A percentile compares a stretch with the other conserved stretches of the same genome.
Conservation (phyloP, 805 yeast genomes). For the Schwanniomyces pseudopolymorphus region DNA sequence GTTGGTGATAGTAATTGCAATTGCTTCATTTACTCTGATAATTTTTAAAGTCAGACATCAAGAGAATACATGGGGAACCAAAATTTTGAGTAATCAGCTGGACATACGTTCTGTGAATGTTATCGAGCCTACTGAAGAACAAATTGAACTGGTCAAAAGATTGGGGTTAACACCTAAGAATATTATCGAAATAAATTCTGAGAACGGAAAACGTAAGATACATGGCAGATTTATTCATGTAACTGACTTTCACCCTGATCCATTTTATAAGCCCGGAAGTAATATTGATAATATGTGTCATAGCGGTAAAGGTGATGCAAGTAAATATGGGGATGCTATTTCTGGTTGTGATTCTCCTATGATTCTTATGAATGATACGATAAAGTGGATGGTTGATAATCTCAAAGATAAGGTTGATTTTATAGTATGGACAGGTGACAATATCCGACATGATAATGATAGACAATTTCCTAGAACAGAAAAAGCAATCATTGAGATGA, state of each 20-base stretch:
- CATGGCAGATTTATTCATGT: slow-evolving; percentile 84
- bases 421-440: slow-evolving; percentile 90
- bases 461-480: slow-evolving; percentile 73
- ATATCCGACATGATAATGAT: slow-evolving; percentile 82
- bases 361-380: slow-evolving; percentile 56
- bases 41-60: neutral
- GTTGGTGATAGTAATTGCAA: neutral
- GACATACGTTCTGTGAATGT: neutral
- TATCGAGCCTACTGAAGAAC: neutral
- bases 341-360: slow-evolving; percentile 78
- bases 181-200: slow-evolving; percentile 23
- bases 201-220: slow-evolving; percentile 29
- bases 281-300: slow-evolving; percentile 56
- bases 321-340: slow-evolving; percentile 72
- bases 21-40: neutral
- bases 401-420: slow-evolving; percentile 78
- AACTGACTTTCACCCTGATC: slow-evolving; percentile 87
- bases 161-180: slow-evolving; percentile 37
- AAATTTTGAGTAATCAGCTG: neutral
- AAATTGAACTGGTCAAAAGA: slow-evolving; percentile 6
- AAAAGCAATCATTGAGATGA: slow-evolving; percentile 65
- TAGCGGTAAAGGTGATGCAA: slow-evolving; percentile 52
- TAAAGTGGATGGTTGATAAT: slow-evolving; percentile 64
- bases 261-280: slow-evolving; percentile 54
- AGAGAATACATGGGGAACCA: neutral